Evolutionary conservation across 352 stramenopile species (phyloP), one percentile per base, ranked within the genome.

Genomic region (Phytophthora chlamydospora): DNA sequence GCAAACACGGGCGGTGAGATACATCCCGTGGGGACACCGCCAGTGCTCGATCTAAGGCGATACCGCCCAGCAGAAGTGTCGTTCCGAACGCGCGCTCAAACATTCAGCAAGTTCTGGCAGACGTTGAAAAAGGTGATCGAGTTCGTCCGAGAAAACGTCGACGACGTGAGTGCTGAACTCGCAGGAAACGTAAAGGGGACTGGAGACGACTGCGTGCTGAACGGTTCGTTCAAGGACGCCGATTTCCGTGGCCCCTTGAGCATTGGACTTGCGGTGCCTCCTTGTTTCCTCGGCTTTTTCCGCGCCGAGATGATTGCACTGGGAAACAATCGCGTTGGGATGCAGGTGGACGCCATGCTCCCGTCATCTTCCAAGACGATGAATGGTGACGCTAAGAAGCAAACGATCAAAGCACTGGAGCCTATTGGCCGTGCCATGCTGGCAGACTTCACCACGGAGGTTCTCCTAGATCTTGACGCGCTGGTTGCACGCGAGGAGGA

Each of bases 281-380:
- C 76, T 6, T 73, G 82, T 48, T 89, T 89, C 19, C 73, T 89
- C 2, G 82, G 82, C 0, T 70, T 80, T 6, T 88, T 86, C 16
- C 76, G 75, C 6, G 47, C 75, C 9, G 73, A 87, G 55, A 88
- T 78, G n/a, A 57, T 89, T 11, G 33, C 68, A 2, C 33, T 89
- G 19, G 71, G 68, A 5, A 73, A 66, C 32, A 66, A 73, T 19
- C 68, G 74, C 3, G 62, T 89, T 12, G 82, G 79, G 6, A 53
- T 91, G 29, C 77, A 89, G 39, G 44, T 91, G 12, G 80, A 91
- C 16, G 44, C 81, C 12, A 73, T 89, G 57, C 53, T 89, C 3
- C 82, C 80, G 4, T 54, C 62, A 9, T 9, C 47, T 38, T 16
- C 42, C 2, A 58, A 58, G 24, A 54, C 32, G 11, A 48, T 61